Base-by-base conservation (phyloP, 1,284 basidiomycete genomes). In the Ustilago tritici region DNA sequence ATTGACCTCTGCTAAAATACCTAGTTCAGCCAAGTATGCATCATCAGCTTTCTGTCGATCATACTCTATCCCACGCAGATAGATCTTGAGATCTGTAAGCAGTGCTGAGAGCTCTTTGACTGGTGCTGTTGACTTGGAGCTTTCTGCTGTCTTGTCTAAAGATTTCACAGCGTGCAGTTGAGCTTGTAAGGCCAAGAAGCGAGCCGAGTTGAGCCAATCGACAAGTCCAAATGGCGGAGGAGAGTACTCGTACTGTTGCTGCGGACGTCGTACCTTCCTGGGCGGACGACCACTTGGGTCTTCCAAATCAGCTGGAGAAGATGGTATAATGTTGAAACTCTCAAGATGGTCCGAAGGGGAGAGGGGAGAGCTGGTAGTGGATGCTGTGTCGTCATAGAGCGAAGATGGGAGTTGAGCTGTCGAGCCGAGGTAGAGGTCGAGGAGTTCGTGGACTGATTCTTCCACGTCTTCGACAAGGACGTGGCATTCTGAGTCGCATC, bases 11-110 rank as follows among this genome's bases (percentile, higher is more conserved):
- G 69, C 69, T 8, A 65, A 0, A 9, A 76, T 55, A 3, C 50
- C 52, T 2, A 36, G 14, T 3, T 36, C 40, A 6, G 60, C 60
- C 0, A 77, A 38, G 19, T 40, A 68, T 9, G 66, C 52, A 52
- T 67, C 76, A 58, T 77, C 78, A 1, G 60, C 60, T 12, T 59
- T 46, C 14, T 71, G 65, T 10, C 78, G 62, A n/a, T 75, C 62
- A 50, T 80, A 77, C 60, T 80, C 78, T 9, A 80, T 60, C 19
- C 67, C 70, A 2, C 78, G 56, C 9, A 80, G 56, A 31, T 72
- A 80, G 59, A 80, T 80, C 60, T 80, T 80, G 46, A 77, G 43
- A 46, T 80, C 75, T 3, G 78, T 80, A 34, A 80, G 60, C 10
- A 71, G 43, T 5, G 61, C 28, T 35, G 75, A 63, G 3, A 79